Percentiles rank a stretch among this genome's conserved stretches.
Conservation (phyloP, 768 basidiomycete genomes). For the Amanita muscaria region DNA sequence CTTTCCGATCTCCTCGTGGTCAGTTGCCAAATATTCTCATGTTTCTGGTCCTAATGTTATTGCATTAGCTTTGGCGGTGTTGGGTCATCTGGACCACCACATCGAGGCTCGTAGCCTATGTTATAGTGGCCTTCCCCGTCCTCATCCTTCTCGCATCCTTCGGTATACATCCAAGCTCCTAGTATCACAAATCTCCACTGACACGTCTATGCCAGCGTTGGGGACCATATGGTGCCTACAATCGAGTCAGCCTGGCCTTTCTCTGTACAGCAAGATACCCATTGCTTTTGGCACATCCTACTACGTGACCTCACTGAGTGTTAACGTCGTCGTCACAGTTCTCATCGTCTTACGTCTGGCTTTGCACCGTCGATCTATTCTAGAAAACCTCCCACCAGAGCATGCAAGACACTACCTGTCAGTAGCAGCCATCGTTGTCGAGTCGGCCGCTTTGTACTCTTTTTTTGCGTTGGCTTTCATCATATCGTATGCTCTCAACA, state of each 20-base stretch:
- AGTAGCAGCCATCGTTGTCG: slow-evolving; percentile 24
- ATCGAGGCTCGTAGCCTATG: slow-evolving; percentile 17
- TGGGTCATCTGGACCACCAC: slow-evolving; percentile 25
- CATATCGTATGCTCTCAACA: slow-evolving; percentile 22
- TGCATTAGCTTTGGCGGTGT: slow-evolving; percentile 17
- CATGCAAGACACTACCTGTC: slow-evolving; percentile 22
- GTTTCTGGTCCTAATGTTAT: neutral
- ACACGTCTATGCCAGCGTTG: neutral
- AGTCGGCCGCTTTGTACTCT: slow-evolving; percentile 29
- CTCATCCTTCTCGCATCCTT: slow-evolving; percentile 24
- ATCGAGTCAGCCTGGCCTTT: slow-evolving; percentile 17
- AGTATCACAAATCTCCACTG: neutral
- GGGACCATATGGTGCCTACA: neutral
- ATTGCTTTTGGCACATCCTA: slow-evolving; percentile 20
- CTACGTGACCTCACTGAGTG: slow-evolving; percentile 22
- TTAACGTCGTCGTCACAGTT: slow-evolving; percentile 24
- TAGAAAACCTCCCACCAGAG: slow-evolving; percentile 17
- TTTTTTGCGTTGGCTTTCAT: slow-evolving; percentile 24
- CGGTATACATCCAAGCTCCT: slow-evolving; percentile 6
- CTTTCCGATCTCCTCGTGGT: slow-evolving; percentile 30
- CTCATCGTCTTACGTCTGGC: slow-evolving; percentile 22
- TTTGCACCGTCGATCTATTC: slow-evolving; percentile 19
- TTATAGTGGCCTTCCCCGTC: slow-evolving; percentile 21
- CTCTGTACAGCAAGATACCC: slow-evolving; percentile 20
- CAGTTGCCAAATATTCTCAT: slow-evolving; percentile 6